Base-by-base conservation (phyloP, 371 early-diverging fungal species). In the Syncephalastrum racemosum region DNA sequence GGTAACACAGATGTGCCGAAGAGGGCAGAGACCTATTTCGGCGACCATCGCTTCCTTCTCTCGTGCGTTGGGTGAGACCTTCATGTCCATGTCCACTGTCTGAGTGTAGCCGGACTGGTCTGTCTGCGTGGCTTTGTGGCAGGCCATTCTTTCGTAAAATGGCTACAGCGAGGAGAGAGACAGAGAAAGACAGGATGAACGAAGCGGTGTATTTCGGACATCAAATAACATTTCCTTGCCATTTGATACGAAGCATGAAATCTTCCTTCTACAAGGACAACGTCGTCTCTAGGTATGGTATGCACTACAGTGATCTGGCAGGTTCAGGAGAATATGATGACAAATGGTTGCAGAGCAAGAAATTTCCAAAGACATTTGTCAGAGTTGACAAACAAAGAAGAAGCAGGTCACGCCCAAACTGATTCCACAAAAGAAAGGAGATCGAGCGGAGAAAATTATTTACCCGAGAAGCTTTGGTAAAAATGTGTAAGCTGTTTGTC, bases 61-160 rank as follows among this genome's bases (percentile, higher is more conserved):
- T 36, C 15, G n/a, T 5, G 14, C 16, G 10, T 27, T 13, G 15
- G 50, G 12, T 44, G 44, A 10, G 3, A 50, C 18, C 0, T 15
- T n/a, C 25, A 50, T 10, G 1, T 19, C 18, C 15, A 57, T 25
- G 7, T 46, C 36, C 12, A 39, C 31, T 15, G 18, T 23, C 5
- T 22, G 43, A 7, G 15, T 43, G 14, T 50, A 20, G 10, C 45
- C 23, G 27, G 16, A 14, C 13, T 10, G 13, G 24, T 57, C 36
- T 13, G 58, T 57, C 44, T 57, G 58, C 4, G 22, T 15, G 7
- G 55, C 18, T 7, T 54, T 54, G 14, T 54, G 20, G 31, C 46
- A 25, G 18, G 50, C 22, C 4, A 45, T 20, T 31, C 24, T 44
- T 10, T 5, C 10, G 12, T 5, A 31, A 2, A 2, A 2, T 8